A percentile compares a stretch with the other conserved stretches of the same genome.
Conservation (phyloP, 2,329 filamentous ascomycete genomes). For the Sporothrix schenckii region DNA sequence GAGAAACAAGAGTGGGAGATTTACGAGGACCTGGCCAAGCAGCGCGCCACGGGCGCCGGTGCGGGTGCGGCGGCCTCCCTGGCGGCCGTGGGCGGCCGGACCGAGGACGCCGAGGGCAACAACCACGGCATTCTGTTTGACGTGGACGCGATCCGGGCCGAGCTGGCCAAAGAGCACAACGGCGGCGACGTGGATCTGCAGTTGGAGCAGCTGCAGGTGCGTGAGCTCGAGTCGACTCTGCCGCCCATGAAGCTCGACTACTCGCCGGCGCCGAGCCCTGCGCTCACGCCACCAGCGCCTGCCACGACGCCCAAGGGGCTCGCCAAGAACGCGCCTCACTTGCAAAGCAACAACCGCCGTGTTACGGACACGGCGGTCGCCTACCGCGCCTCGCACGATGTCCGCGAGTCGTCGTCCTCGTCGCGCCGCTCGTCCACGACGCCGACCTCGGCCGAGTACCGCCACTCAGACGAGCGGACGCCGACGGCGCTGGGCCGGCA, state of each 20-base stretch:
- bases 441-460: constrained; percentile 14
- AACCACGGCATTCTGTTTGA: constrained; percentile 81
- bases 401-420: background rate
- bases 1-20: constrained; percentile 92
- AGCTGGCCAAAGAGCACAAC: constrained; percentile 71
- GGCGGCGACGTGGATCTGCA: constrained; percentile 38
- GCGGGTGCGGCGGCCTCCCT: constrained; percentile 21
- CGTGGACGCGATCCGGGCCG: constrained; percentile 87
- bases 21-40: constrained; percentile 66
- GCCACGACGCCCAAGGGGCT: constrained; percentile 36
- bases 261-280: constrained; percentile 32
- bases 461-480: constrained; percentile 38
- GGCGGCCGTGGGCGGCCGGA: constrained; percentile 42
- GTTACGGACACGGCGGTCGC: constrained; percentile 30
- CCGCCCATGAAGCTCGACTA: constrained; percentile 84
- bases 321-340: constrained; percentile 12
- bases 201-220: constrained; percentile 60
- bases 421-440: constrained; percentile 21
- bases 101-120: constrained; percentile 54
- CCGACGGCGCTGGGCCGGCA: constrained; percentile 36
- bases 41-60: constrained; percentile 10
- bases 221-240: constrained; percentile 82
- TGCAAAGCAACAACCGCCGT: constrained; percentile 15
- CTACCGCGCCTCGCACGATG: constrained; percentile 29
- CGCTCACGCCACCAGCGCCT: constrained; percentile 39